Conservation (phyloP, 371 early-diverging fungal species). For the Saksenaea oblongispora region DNA sequence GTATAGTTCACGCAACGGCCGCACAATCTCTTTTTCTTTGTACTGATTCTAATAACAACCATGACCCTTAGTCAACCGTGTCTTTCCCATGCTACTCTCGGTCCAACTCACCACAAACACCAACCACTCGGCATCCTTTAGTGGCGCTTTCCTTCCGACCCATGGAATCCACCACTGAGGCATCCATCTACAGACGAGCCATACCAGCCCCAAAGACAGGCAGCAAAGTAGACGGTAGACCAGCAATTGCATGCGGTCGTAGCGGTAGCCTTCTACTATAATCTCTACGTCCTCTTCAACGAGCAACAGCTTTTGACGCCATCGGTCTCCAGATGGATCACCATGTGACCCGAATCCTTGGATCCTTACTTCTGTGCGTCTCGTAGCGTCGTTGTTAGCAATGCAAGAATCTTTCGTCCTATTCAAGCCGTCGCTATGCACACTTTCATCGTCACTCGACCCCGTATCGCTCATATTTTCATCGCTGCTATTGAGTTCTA, state of each 20-base stretch:
- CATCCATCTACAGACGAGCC: constrained; percentile 84
- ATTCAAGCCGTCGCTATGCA: background rate
- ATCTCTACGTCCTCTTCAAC: constrained; percentile 55
- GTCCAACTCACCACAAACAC: constrained; percentile 57
- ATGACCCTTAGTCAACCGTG: background rate
- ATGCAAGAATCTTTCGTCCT: background rate
- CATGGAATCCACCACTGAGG: constrained; percentile 72
- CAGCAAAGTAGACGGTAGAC: constrained; percentile 67
- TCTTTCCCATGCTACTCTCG: background rate
- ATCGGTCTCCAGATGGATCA: constrained; percentile 11
- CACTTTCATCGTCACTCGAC: constrained; percentile 12
- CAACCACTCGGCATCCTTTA: constrained; percentile 72
- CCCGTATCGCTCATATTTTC: constrained; percentile 18
- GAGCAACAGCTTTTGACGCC: constrained; percentile 28
- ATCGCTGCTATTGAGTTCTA: constrained; percentile 35
- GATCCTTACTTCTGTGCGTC: constrained; percentile 18
- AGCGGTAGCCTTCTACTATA: constrained; percentile 65
- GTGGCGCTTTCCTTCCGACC: constrained; percentile 57
- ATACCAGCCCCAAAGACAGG: constrained; percentile 70
- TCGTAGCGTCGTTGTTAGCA: background rate
- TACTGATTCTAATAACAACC: constrained; percentile 66
- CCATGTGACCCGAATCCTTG: constrained; percentile 9
- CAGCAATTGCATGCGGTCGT: constrained; percentile 39
- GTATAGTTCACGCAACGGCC: constrained; percentile 60
- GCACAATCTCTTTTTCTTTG: constrained; percentile 62